Percentiles rank a stretch among this genome's conserved stretches.
Conservation (phyloP, 106 monocot genomes). For the Allium cepa region DNA sequence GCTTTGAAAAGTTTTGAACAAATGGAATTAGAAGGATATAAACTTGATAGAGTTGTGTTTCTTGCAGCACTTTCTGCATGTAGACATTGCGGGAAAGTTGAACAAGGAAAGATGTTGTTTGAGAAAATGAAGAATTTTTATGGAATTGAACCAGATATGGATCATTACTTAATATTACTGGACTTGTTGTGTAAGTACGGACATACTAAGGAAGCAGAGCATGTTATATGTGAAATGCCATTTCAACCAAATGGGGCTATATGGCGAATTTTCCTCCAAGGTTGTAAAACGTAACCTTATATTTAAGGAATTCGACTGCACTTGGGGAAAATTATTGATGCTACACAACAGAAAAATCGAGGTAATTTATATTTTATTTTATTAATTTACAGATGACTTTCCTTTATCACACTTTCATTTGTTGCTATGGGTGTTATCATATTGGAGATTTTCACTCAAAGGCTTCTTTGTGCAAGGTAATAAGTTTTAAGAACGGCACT, state of each 20-base stretch:
- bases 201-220: constrained; percentile 54
- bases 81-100: constrained; percentile 58
- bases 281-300: constrained; percentile 35
- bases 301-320: constrained; percentile 1
- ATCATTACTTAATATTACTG: constrained; percentile 57
- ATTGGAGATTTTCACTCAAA: too few relatives aligned
- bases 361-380: background rate
- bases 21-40: constrained; percentile 52
- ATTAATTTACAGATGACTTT: background rate
- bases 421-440: background rate
- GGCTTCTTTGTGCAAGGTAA: too few relatives aligned
- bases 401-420: background rate
- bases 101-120: constrained; percentile 60
- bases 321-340: background rate
- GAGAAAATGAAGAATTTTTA: constrained; percentile 34
- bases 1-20: constrained; percentile 45
- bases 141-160: constrained; percentile 53
- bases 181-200: constrained; percentile 63
- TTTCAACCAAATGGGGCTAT: constrained; percentile 54
- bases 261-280: constrained; percentile 67
- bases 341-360: background rate
- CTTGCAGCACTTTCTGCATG: constrained; percentile 58
- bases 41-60: constrained; percentile 51
- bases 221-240: constrained; percentile 53
- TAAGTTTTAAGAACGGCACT: too few relatives aligned